Evolutionary conservation across 768 basidiomycete species (phyloP), one percentile per base, ranked within the genome.

Genomic region (Chlorophyllum brunneum): DNA sequence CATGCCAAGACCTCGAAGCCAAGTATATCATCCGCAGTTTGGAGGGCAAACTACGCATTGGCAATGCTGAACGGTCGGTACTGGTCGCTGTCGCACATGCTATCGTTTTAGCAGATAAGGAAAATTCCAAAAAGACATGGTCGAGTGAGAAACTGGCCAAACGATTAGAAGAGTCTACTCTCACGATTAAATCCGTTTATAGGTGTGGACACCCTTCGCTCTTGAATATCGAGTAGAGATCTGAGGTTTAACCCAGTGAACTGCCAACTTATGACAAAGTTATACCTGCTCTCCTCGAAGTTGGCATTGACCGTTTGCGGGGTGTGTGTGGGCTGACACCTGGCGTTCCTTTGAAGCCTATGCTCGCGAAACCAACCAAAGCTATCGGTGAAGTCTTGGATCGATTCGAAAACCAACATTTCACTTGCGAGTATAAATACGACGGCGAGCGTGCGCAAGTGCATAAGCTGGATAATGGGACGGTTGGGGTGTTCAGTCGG

Each of bases 401-500:
- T 70, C 77, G 94, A 52, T 99, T 98, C 63, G 97, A 99, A 68
- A 85, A 84, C 63, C 95, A 94, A 68, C 81, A 78, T 48, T 98
- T 99, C 65, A 98, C 97, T 7, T 98, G 95, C 70, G 97, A 99
- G 72, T 99, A 99, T 71, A 99, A 99, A 68, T 99, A 99, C 59
- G 97, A 99, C 58, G 97, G 97, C 5, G 97, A 99, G 66, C 85
- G 97, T 41, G 97, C 97, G 13, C 95, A 98, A 73, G 88, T 95
- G 2, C 97, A 99, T 68, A 83, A 78, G 63, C 71, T 93, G 41
- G 82, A 83, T 37, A 79, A 92, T 61, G 95, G 94, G 1, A 79
- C 76, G 3, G 84, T 99, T 16, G 80, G 81, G n/a, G 86, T 99
- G 37, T 99, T 98, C 70, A 95, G 92, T 65, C 76, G 97, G 51